These are phyloP conservation scores for Halteria grandinella DNA, from an alignment of 73 alveolate species.

Conservation along the genomic window DNA sequence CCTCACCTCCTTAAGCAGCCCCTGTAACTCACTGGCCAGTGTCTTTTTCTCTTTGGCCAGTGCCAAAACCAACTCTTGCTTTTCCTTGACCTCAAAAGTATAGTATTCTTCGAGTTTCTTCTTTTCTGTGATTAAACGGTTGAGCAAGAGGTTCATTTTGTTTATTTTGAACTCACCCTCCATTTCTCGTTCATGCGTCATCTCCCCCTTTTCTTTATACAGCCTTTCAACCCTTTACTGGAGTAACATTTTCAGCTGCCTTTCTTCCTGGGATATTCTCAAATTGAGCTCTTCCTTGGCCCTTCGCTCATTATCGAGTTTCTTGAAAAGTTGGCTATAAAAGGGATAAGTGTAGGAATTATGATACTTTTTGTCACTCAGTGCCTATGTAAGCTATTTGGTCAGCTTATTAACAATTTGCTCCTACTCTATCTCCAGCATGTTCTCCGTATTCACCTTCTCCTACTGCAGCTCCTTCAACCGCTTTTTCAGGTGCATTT, in stretches of 20 bases:
- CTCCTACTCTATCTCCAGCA: slow-evolving; percentile 61
- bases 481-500: slow-evolving; percentile 28
- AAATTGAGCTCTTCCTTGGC: slow-evolving; percentile 42
- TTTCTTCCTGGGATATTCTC: slow-evolving; percentile 41
- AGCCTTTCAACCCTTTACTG: slow-evolving; percentile 33
- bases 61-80: slow-evolving; percentile 52
- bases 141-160: slow-evolving; percentile 29
- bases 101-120: slow-evolving; percentile 27
- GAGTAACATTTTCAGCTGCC: slow-evolving; percentile 18
- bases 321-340: slow-evolving; percentile 20
- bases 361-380: slow-evolving; percentile 42
- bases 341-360: background rate
- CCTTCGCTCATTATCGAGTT: slow-evolving; percentile 36
- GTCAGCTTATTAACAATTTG: slow-evolving; percentile 56
- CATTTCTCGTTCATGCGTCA: slow-evolving; percentile 26
- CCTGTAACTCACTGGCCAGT: slow-evolving; percentile 38
- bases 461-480: slow-evolving; percentile 53
- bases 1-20: slow-evolving; percentile 34
- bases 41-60: slow-evolving; percentile 56
- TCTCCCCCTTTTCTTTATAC: slow-evolving; percentile 41
- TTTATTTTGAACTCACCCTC: slow-evolving; percentile 56
- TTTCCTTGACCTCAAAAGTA: slow-evolving; percentile 39
- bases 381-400: slow-evolving; percentile 53
- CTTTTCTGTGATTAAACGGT: slow-evolving; percentile 32
- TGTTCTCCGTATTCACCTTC: slow-evolving; percentile 58